These are phyloP conservation scores for Lenwebbia sp. DNA, from an alignment of 345 rosid genomes.

Conservation along the genomic window DNA sequence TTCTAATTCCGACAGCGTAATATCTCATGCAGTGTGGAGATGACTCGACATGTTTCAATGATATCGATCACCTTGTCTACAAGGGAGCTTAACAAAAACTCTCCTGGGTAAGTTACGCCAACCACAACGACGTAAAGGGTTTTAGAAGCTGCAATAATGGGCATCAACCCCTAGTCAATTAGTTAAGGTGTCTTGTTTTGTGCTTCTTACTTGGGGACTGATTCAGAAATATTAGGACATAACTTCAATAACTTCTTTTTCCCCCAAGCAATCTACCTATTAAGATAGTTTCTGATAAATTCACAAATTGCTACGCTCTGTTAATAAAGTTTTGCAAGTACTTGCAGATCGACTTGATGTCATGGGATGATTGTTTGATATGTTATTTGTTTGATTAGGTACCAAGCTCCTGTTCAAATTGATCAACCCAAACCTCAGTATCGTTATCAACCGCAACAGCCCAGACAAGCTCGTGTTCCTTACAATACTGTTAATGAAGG, in stretches of 20 bases:
- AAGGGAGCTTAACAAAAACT: constrained; percentile 50
- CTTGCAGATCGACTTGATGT: background rate
- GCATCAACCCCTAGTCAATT: background rate
- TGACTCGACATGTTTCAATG: constrained; percentile 92
- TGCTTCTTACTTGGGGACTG: background rate
- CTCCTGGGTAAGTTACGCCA: constrained; percentile 61
- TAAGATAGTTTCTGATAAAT: background rate
- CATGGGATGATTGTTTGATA: background rate
- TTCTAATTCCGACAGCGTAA: background rate
- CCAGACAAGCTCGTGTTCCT: constrained; percentile 34
- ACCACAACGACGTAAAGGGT: background rate
- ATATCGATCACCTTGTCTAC: constrained; percentile 79
- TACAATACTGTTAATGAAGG: constrained; percentile 64
- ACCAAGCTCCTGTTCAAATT: constrained; percentile 57
- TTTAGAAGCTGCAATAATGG: background rate
- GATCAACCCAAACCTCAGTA: constrained; percentile 54
- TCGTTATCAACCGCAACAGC: constrained; percentile 44
- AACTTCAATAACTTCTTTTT: background rate
- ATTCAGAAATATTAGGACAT: background rate
- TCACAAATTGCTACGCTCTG: background rate
- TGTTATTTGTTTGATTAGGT: constrained; percentile 24
- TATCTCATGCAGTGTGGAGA: constrained; percentile 71
- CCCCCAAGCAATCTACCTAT: background rate
- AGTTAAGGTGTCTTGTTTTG: background rate
- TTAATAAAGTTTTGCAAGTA: background rate